Base-by-base conservation (phyloP, 1,284 basidiomycete genomes). In the Earliella scabrosa region DNA sequence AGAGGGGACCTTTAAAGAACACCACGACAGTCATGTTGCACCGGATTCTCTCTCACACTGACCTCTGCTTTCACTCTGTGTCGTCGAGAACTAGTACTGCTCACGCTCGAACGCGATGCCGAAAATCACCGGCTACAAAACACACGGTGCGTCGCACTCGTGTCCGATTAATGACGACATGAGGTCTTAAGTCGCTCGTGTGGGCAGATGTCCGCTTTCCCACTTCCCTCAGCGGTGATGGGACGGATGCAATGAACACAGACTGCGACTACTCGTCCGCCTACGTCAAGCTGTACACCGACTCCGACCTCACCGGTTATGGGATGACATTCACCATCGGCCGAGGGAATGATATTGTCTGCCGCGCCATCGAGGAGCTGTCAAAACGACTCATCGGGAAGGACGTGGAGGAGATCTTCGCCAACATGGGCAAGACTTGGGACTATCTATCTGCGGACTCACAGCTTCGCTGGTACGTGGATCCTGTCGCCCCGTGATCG, bases 321-420 rank as follows among this genome's bases (percentile, higher is more conserved):
- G 95, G 95, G 49, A 95, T 97, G 95, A 96, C 95, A 13, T 97
- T 97, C 73, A 97, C 95, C n/a, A 97, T 96, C 66, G 95, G 95
- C 4, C 86, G 94, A 38, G 95, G 95, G 24, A 98, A 96, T 70
- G 96, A 98, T 59, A 94, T 96, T 65, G 94, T 95, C 52, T 95
- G 92, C 72, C 78, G 78, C 48, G 90, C 93, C 2, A 94, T 97
- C 68, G 77, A 82, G 57, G 83, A 87, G 68, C 85, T 97, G 40
- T 89, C 93, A 0, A 81, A 83, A 63, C 85, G 91, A 18, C 82
- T 98, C 8, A 76, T 97, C 16, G 93, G 93, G n/a, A 92, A 89
- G 71, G 88, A 92, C 54, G 81, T 88, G 13, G 92, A 94, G 67
- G 81, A 85, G 31, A 82, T 97, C 24, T 97, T 97, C 70, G 79